Evolutionary conservation across 441 rosid species (phyloP), one percentile per base, ranked within the genome.

Genomic region (Iberis amara): DNA sequence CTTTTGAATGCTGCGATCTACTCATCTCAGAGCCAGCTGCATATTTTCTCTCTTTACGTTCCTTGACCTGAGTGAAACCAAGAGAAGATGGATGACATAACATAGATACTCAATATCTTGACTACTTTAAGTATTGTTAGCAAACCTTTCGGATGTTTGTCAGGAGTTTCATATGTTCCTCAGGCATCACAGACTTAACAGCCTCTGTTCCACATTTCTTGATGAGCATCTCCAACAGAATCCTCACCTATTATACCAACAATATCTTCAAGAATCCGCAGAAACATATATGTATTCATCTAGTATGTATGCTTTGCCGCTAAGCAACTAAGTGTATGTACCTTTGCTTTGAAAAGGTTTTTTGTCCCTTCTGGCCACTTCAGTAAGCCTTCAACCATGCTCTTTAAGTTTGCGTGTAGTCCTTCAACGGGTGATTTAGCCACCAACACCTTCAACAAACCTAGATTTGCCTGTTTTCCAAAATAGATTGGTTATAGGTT

Each of bases 141-240:
- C 49, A 62, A 44, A 92, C 98, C 96, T 92, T 92, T 61, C 96
- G 79, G 48, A 92, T 82, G 71, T 92, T 88, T 18, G 83, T 77
- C 33, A 92, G 88, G 55, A 88, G 94, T 68, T 81, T 91, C 89
- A 82, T 85, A 73, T 91, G 98, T 65, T 88, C 94, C 69, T 79
- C 87, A 52, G 96, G 97, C 94, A 92, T 89, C 63, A 88, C 96
- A 32, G 89, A 82, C 79, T 84, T 86, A 33, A 92, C 96, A 68
- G 97, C 97, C 56, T 82, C 92, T 12, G 79, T 45, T 59, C 98
- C 98, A 67, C 99, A 92, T 71, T 88, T 89, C 74, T 75, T 75
- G 42, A 89, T 82, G 31, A 92, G 97, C 99, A 92, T 92, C 71
- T 89, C 99, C 69, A 92, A 65, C 21, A 92, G 74, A 71, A 78